A percentile compares a stretch with the other conserved stretches of the same genome.
These are phyloP conservation scores for Neurospora tetrasperma DNA, from an alignment of 495 filamentous ascomycete species.

Conservation along the genomic window DNA sequence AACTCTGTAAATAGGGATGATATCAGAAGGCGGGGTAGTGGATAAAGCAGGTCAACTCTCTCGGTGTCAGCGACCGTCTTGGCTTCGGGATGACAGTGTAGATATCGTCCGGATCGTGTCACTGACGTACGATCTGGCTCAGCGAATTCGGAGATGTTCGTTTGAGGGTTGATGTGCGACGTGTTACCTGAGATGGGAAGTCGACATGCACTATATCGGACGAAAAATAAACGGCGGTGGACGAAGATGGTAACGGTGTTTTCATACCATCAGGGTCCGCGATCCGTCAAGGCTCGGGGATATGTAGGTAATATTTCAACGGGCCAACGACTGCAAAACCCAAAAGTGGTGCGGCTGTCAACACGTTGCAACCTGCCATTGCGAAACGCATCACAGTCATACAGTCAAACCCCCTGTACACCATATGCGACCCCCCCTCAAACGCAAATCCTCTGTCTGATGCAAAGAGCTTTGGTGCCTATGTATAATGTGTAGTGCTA, in stretches of 20 bases:
- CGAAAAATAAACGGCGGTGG: not conserved
- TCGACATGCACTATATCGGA: not conserved
- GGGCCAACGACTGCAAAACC: not conserved
- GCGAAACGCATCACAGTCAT: not conserved
- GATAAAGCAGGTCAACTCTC: not conserved
- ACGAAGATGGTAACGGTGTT: not conserved
- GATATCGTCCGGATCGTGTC: not conserved
- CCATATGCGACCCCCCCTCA: too few species aligned
- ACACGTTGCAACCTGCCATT: not conserved
- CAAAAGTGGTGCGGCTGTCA: not conserved
- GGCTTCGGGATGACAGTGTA: not conserved
- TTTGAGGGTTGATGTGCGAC: not conserved
- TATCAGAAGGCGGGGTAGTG: not conserved
- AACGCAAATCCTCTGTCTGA: too few species aligned
- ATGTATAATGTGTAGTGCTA: too few species aligned
- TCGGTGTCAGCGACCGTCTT: not conserved
- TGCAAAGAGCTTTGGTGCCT: too few species aligned
- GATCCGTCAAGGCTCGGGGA: not conserved
- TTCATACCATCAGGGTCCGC: not conserved
- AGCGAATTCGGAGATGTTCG: not conserved
- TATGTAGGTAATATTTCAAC: not conserved
- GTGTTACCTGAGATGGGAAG: not conserved
- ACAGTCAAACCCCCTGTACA: too few species aligned
- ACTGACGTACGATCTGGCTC: not conserved
- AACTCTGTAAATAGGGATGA: too few species aligned